Percentiles rank a stretch among this genome's conserved stretches.
phyloP scores from a whole-genome alignment of 2,329 filamentous ascomycete genomes.

The Escovopsis sp. region DNA sequence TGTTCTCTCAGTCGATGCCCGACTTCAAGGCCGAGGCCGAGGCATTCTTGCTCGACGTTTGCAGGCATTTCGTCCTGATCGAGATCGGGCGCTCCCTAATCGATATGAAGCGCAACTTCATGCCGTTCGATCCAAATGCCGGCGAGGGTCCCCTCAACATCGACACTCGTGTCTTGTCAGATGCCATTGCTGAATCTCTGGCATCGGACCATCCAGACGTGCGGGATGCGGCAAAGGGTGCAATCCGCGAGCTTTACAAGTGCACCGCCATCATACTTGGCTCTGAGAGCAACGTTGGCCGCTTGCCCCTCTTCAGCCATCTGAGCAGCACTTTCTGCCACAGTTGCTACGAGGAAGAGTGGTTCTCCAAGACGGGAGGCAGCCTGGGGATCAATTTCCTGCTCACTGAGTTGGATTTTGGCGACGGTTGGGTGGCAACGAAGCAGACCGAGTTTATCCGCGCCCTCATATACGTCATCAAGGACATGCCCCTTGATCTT shows the following conservation, averaged over 20 bases:
- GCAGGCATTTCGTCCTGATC: constrained; percentile 77
- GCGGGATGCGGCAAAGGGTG: constrained; percentile 66
- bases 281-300: constrained; percentile 51
- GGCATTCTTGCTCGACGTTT: constrained; percentile 62
- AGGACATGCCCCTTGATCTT: constrained; percentile 90
- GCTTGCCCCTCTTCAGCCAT: constrained; percentile 71
- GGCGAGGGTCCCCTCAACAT: constrained; percentile 80
- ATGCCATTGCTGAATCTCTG: constrained; percentile 79
- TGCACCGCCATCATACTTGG: constrained; percentile 69
- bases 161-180: constrained; percentile 72
- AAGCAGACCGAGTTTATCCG: constrained; percentile 80
- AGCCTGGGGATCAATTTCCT: constrained; percentile 80
- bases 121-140: constrained; percentile 67
- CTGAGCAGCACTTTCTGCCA: constrained; percentile 78
- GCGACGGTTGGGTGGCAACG: constrained; percentile 65
- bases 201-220: constrained; percentile 71
- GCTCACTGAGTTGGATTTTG: constrained; percentile 70
- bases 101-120: constrained; percentile 58
- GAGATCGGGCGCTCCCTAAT: constrained; percentile 79
- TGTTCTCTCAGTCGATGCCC: constrained; percentile 70
- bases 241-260: constrained; percentile 64
- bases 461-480: constrained; percentile 92
- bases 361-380: constrained; percentile 94
- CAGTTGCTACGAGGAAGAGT: constrained; percentile 92
- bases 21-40: constrained; percentile 66